Conservation (phyloP, 192 early-diverging fungal genomes). For the Backusella psychrophila region DNA sequence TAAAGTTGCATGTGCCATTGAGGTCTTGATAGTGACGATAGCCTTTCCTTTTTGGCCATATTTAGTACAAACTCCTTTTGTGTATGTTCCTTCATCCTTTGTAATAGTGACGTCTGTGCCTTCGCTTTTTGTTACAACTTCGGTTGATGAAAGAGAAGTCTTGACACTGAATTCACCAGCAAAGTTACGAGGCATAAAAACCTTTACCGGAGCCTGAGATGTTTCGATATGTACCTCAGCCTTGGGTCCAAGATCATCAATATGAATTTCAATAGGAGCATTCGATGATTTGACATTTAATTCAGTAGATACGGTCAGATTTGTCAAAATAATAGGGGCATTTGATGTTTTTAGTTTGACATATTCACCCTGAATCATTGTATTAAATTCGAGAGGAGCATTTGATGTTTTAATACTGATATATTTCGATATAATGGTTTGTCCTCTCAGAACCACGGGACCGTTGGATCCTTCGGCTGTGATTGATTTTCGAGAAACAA, state of each 20-base stretch:
- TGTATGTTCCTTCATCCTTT: background rate
- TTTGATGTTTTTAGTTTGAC: slow-evolving; percentile 1
- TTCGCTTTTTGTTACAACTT: background rate
- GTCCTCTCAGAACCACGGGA: background rate
- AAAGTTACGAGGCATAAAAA: background rate
- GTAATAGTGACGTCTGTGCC: background rate
- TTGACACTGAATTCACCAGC: background rate
- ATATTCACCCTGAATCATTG: background rate
- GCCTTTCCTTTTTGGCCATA: background rate
- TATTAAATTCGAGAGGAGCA: background rate
- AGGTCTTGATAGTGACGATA: slow-evolving; percentile 1
- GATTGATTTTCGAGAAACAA: background rate
- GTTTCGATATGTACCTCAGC: background rate
- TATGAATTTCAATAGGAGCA: slow-evolving; percentile 4
- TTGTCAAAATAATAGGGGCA: background rate
- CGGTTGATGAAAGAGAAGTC: background rate
- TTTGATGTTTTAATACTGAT: background rate
- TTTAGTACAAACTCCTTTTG: background rate
- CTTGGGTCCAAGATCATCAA: background rate
- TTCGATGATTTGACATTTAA: background rate
- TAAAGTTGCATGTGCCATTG: background rate
- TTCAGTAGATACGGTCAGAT: background rate
- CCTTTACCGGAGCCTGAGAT: background rate
- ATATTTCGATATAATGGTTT: background rate
- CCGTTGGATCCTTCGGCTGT: background rate